phyloP scores from a whole-genome alignment of 352 stramenopile species.

The Phytophthora hybrid region DNA sequence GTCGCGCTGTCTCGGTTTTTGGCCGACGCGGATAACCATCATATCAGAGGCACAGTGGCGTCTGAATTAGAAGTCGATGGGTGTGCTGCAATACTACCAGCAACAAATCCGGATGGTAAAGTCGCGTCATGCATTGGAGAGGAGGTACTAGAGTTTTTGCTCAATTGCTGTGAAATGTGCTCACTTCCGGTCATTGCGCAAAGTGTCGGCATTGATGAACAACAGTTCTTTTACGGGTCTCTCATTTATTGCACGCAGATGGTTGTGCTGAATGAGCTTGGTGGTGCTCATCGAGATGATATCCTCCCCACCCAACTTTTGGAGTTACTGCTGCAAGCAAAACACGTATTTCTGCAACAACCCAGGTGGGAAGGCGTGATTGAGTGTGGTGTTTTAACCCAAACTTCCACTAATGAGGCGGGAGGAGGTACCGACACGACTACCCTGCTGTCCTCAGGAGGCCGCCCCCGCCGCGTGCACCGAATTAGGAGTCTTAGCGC shows the following conservation, averaged over 20 bases:
- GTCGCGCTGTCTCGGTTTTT: constrained; percentile 68
- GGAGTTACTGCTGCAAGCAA: constrained; percentile 51
- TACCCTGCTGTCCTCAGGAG: constrained; percentile 3
- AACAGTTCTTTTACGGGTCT: constrained; percentile 78
- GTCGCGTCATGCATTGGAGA: constrained; percentile 55
- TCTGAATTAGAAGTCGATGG: not conserved
- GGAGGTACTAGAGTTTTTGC: constrained; percentile 59
- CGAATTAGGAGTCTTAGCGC: constrained; percentile 61
- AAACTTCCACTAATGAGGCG: constrained; percentile 17
- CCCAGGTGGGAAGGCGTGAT: constrained; percentile 72
- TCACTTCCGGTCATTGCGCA: constrained; percentile 43
- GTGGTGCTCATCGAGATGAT: constrained; percentile 43
- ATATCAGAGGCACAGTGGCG: constrained; percentile 3
- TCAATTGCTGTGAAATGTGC: constrained; percentile 55
- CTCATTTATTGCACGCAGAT: constrained; percentile 74
- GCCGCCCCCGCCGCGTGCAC: constrained; percentile 33
- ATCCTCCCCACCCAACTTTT: constrained; percentile 43
- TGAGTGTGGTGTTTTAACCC: constrained; percentile 44
- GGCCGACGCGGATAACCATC: constrained; percentile 58
- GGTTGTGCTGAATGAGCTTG: constrained; percentile 65
- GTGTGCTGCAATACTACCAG: not conserved
- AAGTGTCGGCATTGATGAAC: constrained; percentile 57
- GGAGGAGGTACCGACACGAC: constrained; percentile 10
- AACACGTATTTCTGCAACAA: constrained; percentile 70
- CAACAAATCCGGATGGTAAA: not conserved